Base-by-base conservation (phyloP, 2,329 filamentous ascomycete species). In the Pleurostoma richardsiae region DNA sequence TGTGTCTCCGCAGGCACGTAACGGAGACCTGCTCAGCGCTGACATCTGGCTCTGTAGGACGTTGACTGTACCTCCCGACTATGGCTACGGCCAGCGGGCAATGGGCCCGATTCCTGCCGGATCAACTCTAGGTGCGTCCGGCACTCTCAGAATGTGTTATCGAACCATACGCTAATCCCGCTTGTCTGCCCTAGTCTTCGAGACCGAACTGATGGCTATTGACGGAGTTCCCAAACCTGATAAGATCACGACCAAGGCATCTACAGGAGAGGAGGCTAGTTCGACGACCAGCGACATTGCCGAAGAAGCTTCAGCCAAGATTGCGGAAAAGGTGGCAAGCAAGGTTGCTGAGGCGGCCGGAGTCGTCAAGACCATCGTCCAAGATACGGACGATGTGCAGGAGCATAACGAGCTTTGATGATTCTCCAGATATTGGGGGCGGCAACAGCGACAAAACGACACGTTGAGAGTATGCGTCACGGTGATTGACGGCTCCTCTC, bases 161-260 rank as follows among this genome's bases (percentile, higher is more conserved):
- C 33, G 33, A 36, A 8, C 33, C 33, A 36, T n/a, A 36, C 8
- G 29, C 40, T 59, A 26, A 54, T 49, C 3, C 1, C 10, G 11
- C 19, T 43, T 30, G 38, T 51, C 43, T 36, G 36, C 42, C 27
- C 29, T 41, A 86, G 82, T 97, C 45, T 96, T 97, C 63, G 89
- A 95, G 73, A 96, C 91, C 41, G 90, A 96, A 70, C 73, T 97
- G 55, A 74, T 96, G 59, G 85, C 79, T 47, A 96, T 97, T 61
- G 74, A 83, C 11, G 90, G 90, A 30, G 87, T 92, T 29, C 63
- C 68, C 46, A 70, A 72, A 54, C 72, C 73, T 47, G 72, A 76
- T 52, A 62, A 65, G 11, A 74, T 75, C 50, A 58, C 71, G 27
- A 63, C 61, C 50, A 74, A 74, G 65, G 56, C 59, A 8, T 49